Evolutionary conservation across 495 filamentous ascomycete genomes (phyloP), one percentile per base, ranked within the genome.

Genomic region (Aspergillus ostianus): DNA sequence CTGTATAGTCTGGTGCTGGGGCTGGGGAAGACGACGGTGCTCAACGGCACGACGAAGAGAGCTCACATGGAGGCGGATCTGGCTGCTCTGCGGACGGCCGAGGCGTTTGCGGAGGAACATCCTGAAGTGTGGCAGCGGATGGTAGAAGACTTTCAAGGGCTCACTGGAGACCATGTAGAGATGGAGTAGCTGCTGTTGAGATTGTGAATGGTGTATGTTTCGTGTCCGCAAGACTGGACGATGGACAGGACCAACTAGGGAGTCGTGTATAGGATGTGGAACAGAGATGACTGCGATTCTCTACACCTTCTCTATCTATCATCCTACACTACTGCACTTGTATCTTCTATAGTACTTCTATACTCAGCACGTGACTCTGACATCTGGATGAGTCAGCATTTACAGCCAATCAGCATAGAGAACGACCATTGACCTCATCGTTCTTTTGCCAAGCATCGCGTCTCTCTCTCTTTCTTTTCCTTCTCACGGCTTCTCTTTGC

Each of bases 21-120:
- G 2, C 72, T 90, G n/a, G 77, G 74, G 23, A 65, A 80, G 51
- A 79, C 85, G 13, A 75, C 79, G 2, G 75, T 92, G 29, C 68
- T 93, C 63, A 85, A 92, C 67, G 90, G 90, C 27, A 93, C 89
- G 6, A 88, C 77, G 27, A 84, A 81, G 41, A 67, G 74, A 61
- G 74, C 63, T 53, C 83, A 82, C 44, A 93, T 93, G 90, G 73
- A 67, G 59, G 79, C 77, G 45, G 89, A 93, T 70, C 64, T 92
- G 58, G 77, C 80, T 47, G 82, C 79, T 4, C 61, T 82, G n/a
- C 71, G 73, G 56, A 72, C 63, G 44, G 73, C 90, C 41, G 73
- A 77, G 58, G 61, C 59, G 52, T 85, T 83, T 63, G 74, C 74
- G 20, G 70, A 70, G 61, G 73, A 65, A 18, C 70, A 79, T 10